Conservation (phyloP, 148 eudicot genomes). For the Camellia granthamiana region DNA sequence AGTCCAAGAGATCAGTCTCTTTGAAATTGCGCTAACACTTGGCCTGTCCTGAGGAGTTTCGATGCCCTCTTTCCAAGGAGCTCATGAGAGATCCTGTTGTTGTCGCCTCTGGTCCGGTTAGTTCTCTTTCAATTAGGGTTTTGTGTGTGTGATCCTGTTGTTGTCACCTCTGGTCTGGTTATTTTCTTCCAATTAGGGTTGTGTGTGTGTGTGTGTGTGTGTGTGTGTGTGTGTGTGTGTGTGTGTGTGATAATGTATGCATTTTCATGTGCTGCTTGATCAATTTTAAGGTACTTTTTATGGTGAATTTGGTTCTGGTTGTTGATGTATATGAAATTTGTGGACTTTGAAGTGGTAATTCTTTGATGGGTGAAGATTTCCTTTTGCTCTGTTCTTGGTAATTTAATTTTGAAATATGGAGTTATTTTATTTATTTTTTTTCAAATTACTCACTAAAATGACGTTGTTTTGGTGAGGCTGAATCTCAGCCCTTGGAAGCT, state of each 20-base stretch:
- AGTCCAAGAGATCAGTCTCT: slow-evolving; percentile 35
- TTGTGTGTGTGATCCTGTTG: slow-evolving; percentile 46
- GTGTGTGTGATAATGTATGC: not conserved
- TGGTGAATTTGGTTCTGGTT: not conserved
- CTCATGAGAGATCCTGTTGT: slow-evolving; percentile 89
- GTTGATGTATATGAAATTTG: not conserved
- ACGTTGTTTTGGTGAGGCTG: no score
- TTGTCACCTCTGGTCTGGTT: slow-evolving; percentile 78
- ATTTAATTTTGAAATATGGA: not conserved
- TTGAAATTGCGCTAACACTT: slow-evolving; percentile 3
- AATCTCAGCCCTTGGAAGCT: no score
- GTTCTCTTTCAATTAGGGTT: slow-evolving; percentile 17
- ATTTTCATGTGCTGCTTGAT: not conserved
- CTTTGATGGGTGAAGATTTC: not conserved
- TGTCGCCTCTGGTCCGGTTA: slow-evolving; percentile 73
- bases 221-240: no score
- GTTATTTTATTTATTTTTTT: not conserved
- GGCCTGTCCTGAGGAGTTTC: slow-evolving; percentile 52
- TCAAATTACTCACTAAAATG: not conserved
- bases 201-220: no score
- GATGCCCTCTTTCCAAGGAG: slow-evolving; percentile 80
- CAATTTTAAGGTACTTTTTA: not conserved
- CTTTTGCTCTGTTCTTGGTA: not conserved
- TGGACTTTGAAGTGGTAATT: not conserved
- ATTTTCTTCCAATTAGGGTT: slow-evolving; percentile 15